Evolutionary conservation across 345 rosid species (phyloP), one percentile per base, ranked within the genome.

Genomic region (Eucalyptus polybractea): DNA sequence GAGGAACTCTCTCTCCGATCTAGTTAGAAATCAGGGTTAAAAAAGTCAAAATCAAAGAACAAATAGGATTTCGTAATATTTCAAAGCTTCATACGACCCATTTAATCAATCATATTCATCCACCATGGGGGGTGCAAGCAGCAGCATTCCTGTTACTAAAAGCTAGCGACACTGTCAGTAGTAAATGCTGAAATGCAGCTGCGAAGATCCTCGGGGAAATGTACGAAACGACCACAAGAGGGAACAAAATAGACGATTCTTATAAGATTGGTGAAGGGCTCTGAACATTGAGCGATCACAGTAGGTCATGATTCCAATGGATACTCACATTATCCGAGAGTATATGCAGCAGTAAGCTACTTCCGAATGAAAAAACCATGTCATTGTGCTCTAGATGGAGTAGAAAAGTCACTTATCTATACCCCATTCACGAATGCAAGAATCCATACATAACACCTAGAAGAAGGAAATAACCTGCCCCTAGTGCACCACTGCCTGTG

Each of bases 1-100:
- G 65, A 98, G 90, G 87, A 94, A 97, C 87, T 95, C 97, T 90
- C 94, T 95, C 81, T 98, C 99, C 5, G 99, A 98, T 92, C 99
- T 98, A 91, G 37, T 88, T 37, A 31, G 45, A 80, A 86, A 87
- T 89, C 60, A 56, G 24, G 21, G 17, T 56, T 87, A 90, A 87
- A 65, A 80, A 50, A 53, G 31, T 76, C 49, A 65, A 17, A 40
- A 62, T 72, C 47, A 89, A 60, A 50, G 81, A 51, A 54, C 67
- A 56, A 86, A 87, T 49, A 42, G 45, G n/a, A 27, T 58, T 58
- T 40, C 3, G 50, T 88, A 21, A 12, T 67, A 80, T 62, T 72
- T 15, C 12, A 10, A 33, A 47, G 80, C 33, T 69, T 47, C 42
- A 40, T 65, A 88, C 13, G 5, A 33, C n/a, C 69, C 17, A 25